Percentiles rank a stretch among this genome's conserved stretches.
These are phyloP conservation scores for Aegilops longissima DNA, from an alignment of 176 grass and related monocot species.

Conservation along the genomic window DNA sequence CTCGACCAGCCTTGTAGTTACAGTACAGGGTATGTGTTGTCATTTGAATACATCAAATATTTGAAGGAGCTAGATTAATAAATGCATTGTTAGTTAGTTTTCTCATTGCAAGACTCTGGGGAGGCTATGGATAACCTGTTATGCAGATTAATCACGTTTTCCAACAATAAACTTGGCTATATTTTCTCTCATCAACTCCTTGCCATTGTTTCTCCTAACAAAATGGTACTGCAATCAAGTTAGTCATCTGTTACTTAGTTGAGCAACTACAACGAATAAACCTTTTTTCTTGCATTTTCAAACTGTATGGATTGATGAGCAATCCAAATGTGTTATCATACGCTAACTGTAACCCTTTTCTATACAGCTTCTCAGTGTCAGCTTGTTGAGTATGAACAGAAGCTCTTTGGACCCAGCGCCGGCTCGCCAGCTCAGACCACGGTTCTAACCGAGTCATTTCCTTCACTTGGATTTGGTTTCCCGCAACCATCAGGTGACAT, in stretches of 20 bases:
- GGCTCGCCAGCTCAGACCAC: constrained; percentile 9
- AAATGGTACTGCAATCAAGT: not conserved
- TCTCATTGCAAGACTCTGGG: not conserved
- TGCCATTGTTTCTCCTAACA: not conserved
- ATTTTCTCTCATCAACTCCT: not conserved
- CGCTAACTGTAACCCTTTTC: constrained; percentile 8
- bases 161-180: not conserved
- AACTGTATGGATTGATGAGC: not conserved
- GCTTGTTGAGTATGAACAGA: constrained; percentile 68
- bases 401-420: constrained; percentile 50
- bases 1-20: not conserved
- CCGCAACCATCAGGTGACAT: constrained; percentile 47
- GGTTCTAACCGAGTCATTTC: constrained; percentile 53
- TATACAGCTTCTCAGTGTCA: constrained; percentile 54
- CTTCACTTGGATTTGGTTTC: constrained; percentile 63
- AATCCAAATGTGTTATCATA: not conserved
- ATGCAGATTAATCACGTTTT: not conserved
- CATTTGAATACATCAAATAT: constrained; percentile 4
- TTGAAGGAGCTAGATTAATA: not conserved
- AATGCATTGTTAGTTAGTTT: not conserved
- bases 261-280: not conserved
- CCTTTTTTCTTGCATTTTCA: not conserved
- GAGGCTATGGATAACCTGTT: not conserved
- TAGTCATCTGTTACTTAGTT: not conserved
- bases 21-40: not conserved